Conservation (phyloP, 1,284 basidiomycete genomes). For the Leccinum pachyderme region DNA sequence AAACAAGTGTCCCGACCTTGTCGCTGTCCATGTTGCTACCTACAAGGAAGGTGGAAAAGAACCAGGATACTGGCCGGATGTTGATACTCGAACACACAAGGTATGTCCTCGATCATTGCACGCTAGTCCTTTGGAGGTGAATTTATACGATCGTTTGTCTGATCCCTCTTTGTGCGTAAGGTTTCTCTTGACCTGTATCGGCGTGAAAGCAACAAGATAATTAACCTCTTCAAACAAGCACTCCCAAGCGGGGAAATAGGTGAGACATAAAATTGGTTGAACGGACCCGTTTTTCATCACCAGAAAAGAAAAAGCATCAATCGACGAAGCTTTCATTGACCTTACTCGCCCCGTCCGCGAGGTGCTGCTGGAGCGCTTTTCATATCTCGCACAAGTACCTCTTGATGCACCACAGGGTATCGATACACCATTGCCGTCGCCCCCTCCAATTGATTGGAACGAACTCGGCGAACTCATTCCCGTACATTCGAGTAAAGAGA, state of each 20-base stretch:
- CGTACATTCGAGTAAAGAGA: constrained; percentile 39
- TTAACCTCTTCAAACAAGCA: constrained; percentile 80
- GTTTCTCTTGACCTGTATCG: constrained; percentile 95
- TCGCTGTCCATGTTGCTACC: constrained; percentile 92
- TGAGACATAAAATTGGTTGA: constrained; percentile 31
- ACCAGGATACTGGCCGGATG: constrained; percentile 86
- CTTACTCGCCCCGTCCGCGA: constrained; percentile 78
- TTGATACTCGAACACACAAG: constrained; percentile 90
- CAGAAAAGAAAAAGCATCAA: constrained; percentile 73
- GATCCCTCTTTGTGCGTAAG: constrained; percentile 39
- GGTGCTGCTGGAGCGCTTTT: constrained; percentile 69
- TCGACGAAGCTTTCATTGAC: constrained; percentile 89
- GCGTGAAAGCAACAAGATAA: constrained; percentile 86
- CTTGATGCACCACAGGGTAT: constrained; percentile 65
- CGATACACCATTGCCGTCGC: constrained; percentile 81
- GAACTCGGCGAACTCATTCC: constrained; percentile 72
- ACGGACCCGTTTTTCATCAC: constrained; percentile 2
- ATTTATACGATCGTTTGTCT: background rate
- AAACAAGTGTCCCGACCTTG: constrained; percentile 82
- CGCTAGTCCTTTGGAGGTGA: background rate
- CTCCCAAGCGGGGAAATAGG: constrained; percentile 72
- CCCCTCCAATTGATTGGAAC: constrained; percentile 69
- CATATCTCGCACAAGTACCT: constrained; percentile 73
- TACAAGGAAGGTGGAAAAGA: constrained; percentile 87
- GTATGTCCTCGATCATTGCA: constrained; percentile 41